Conservation (phyloP, 495 filamentous ascomycete species). For the Xeromyces bisporus region DNA sequence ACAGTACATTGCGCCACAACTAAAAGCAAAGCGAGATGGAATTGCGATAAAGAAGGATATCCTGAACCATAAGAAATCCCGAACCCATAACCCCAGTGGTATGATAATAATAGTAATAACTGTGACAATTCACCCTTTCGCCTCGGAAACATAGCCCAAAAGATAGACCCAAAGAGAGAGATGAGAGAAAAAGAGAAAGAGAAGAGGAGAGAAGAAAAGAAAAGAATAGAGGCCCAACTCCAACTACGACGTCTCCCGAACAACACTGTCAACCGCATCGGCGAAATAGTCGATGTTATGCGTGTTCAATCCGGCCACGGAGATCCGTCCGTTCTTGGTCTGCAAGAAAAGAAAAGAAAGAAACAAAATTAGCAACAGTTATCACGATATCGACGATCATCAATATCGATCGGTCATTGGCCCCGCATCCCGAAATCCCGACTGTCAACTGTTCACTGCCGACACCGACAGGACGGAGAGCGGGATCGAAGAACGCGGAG, state of each 20-base stretch:
- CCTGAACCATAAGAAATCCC: too few species aligned
- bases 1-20: too few species aligned
- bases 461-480: too few species aligned
- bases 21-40: too few species aligned
- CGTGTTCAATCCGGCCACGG: slow-evolving; percentile 86
- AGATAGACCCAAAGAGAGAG: background rate
- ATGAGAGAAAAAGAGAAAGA: background rate
- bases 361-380: too few species aligned
- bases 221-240: slow-evolving; percentile 1
- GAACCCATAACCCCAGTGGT: too few species aligned
- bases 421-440: background rate
- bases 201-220: slow-evolving; percentile 4
- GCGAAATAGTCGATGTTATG: slow-evolving; percentile 87
- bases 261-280: slow-evolving; percentile 69
- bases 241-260: slow-evolving; percentile 37
- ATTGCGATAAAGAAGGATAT: too few species aligned
- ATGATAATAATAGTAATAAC: too few species aligned
- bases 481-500: too few species aligned
- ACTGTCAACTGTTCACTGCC: too few species aligned
- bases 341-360: slow-evolving; percentile 3
- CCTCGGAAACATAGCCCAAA: too few species aligned
- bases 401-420: slow-evolving; percentile 2
- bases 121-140: too few species aligned
- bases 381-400: background rate
- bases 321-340: slow-evolving; percentile 95